phyloP scores from a whole-genome alignment of 495 filamentous ascomycete genomes.

The Penicillium verhagenii region DNA sequence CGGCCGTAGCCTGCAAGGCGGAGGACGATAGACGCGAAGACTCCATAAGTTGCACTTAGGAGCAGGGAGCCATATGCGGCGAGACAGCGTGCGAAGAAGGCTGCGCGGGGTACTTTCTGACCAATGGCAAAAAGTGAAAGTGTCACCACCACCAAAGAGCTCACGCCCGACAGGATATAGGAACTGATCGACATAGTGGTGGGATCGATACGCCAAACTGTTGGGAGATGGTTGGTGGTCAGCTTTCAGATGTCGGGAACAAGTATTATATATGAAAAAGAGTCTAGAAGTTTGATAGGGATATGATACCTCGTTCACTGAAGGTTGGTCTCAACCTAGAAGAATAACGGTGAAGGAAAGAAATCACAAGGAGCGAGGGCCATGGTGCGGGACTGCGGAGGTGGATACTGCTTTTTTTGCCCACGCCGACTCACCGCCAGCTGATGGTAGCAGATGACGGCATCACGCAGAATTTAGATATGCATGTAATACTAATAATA shows the following conservation, averaged over 20 bases:
- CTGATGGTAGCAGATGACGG: conserved; percentile 24
- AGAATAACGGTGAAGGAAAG: conserved; percentile 1
- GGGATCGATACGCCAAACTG: conserved; percentile 6
- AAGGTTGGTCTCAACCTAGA: conserved; percentile 6
- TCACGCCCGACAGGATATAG: conserved; percentile 51
- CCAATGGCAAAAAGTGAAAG: conserved; percentile 59
- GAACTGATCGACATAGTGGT: conserved; percentile 43
- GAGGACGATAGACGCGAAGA: conserved; percentile 68
- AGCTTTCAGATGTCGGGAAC: not conserved
- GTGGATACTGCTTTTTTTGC: conserved; percentile 19
- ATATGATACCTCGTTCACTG: conserved; percentile 4
- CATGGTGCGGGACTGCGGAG: conserved; percentile 15
- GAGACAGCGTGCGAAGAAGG: conserved; percentile 70
- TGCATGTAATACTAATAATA: no score
- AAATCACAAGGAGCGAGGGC: conserved; percentile 6
- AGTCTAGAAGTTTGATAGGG: no score
- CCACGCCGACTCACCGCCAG: conserved; percentile 27
- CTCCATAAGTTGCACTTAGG: conserved; percentile 71
- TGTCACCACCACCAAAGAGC: conserved; percentile 54
- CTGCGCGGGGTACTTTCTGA: conserved; percentile 51
- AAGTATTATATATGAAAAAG: no score
- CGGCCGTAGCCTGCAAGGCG: conserved; percentile 68
- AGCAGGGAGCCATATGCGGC: conserved; percentile 67
- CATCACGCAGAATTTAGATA: conserved; percentile 15
- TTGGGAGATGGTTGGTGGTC: conserved; percentile 2